phyloP scores from a whole-genome alignment of 2,329 filamentous ascomycete species.

The Ophiostoma himal-ulmi region DNA sequence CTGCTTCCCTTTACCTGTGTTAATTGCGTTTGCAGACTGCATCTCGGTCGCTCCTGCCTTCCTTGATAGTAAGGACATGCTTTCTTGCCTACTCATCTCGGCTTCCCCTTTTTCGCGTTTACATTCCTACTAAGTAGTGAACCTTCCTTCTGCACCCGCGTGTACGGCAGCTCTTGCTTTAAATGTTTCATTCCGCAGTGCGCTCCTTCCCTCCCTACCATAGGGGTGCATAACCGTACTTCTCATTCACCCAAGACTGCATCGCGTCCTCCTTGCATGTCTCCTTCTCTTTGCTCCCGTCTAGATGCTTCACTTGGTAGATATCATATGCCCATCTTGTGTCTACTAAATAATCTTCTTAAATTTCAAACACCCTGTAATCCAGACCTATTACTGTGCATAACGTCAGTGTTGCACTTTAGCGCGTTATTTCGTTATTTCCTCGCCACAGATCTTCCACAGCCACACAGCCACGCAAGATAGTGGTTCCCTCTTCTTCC shows the following conservation, averaged over 20 bases:
- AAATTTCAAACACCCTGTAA: background rate
- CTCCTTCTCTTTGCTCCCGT: background rate
- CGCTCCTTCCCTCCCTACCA: slow-evolving; percentile 3
- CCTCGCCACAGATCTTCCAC: background rate
- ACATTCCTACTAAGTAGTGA: background rate
- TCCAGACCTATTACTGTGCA: background rate
- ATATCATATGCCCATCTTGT: background rate
- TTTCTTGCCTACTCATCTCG: background rate
- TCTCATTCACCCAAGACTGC: background rate
- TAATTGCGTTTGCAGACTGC: background rate
- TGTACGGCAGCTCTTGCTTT: background rate
- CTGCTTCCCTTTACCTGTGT: background rate
- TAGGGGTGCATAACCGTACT: background rate
- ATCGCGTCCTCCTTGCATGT: background rate
- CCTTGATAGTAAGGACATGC: background rate
- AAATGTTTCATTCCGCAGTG: background rate
- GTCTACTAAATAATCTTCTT: background rate
- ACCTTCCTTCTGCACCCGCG: background rate
- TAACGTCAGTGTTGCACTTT: background rate
- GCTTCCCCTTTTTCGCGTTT: background rate
- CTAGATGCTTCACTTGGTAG: background rate
- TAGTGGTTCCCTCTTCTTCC: background rate
- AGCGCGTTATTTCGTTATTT: background rate
- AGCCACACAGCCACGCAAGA: slow-evolving; percentile 11
- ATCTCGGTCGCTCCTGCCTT: background rate